A percentile compares a stretch with the other conserved stretches of the same genome.
These are phyloP conservation scores for Fusarium sacchari DNA, from an alignment of 2,329 filamentous ascomycete species.

Conservation along the genomic window DNA sequence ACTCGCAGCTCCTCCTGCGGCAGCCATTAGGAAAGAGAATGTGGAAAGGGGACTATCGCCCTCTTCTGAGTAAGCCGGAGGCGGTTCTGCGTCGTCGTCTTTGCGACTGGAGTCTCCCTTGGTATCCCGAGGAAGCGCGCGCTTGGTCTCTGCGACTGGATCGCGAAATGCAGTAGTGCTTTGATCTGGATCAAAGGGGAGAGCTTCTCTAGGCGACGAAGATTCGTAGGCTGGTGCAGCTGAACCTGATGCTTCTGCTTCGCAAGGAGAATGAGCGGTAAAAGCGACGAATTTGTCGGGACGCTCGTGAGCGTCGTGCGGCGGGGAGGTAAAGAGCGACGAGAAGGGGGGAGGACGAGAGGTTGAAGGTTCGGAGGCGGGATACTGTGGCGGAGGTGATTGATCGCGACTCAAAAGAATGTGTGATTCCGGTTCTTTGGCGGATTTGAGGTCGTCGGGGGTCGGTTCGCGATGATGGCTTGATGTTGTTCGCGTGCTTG, in stretches of 20 bases:
- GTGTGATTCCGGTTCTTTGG: conserved; percentile 38
- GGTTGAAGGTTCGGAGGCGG: conserved; percentile 63
- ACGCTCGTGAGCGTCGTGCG: conserved; percentile 50
- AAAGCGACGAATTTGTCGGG: conserved; percentile 47
- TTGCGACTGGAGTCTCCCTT: conserved; percentile 82
- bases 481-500: conserved; percentile 43
- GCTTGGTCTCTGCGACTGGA: conserved; percentile 79
- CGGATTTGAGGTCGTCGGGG: conserved; percentile 35
- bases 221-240: conserved; percentile 67
- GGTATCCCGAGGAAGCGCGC: conserved; percentile 81
- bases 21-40: conserved; percentile 97
- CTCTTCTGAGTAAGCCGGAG: conserved; percentile 96
- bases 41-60: conserved; percentile 90
- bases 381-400: conserved; percentile 70
- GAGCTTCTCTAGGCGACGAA: conserved; percentile 46
- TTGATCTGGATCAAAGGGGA: conserved; percentile 51
- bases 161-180: conserved; percentile 58
- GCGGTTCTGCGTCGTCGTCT: conserved; percentile 87
- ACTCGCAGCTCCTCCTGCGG: conserved; percentile 94
- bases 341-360: conserved; percentile 69
- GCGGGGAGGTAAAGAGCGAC: conserved; percentile 62
- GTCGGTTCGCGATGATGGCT: conserved; percentile 37
- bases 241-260: conserved; percentile 49
- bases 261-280: conserved; percentile 36
- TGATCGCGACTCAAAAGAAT: conserved; percentile 50